Percentiles rank a stretch among this genome's conserved stretches.
Evolutionary conservation across 164 flowering plant genomes (phyloP).

Genomic region (Umbilicus rupestris): DNA sequence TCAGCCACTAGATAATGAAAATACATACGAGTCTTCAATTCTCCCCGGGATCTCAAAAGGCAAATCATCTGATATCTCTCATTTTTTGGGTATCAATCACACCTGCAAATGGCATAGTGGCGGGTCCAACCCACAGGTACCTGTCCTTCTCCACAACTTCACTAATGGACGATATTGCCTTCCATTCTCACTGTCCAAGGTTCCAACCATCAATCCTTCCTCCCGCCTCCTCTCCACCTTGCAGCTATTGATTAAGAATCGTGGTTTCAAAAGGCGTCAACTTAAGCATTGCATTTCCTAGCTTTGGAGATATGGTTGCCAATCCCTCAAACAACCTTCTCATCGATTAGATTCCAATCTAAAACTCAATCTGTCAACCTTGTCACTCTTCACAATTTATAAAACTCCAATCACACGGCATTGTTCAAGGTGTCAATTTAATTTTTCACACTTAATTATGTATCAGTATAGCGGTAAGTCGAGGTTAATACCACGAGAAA

Average conservation of each 20-base stretch:
- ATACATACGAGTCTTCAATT: too few relatives aligned
- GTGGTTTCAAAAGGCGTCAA: slow-evolving; percentile 12
- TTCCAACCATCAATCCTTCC: slow-evolving; percentile 25
- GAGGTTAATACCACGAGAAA: too few relatives aligned
- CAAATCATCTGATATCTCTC: too few relatives aligned
- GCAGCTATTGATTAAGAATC: slow-evolving; percentile 5
- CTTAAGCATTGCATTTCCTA: slow-evolving; percentile 20
- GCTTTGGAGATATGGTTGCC: slow-evolving; percentile 22
- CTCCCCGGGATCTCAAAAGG: too few relatives aligned
- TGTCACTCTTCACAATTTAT: slow-evolving; percentile 32
- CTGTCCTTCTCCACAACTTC: slow-evolving; percentile 46
- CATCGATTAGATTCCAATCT: slow-evolving; percentile 41
- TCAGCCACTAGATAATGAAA: too few relatives aligned
- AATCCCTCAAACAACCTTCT: slow-evolving; percentile 10
- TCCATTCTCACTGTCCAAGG: slow-evolving; percentile 16
- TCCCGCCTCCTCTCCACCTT: slow-evolving; percentile 18
- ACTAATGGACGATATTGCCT: slow-evolving; percentile 16
- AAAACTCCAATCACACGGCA: too few relatives aligned
- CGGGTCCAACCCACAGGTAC: slow-evolving; percentile 48
- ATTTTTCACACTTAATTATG: too few relatives aligned
- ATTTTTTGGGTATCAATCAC: background rate
- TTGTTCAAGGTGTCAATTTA: too few relatives aligned
- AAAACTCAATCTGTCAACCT: slow-evolving; percentile 46
- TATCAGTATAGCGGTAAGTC: too few relatives aligned
- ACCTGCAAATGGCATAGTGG: slow-evolving; percentile 29